A percentile compares a stretch with the other conserved stretches of the same genome.
Conservation (phyloP, 139 green algal species). For the Chlorella ohadii region DNA sequence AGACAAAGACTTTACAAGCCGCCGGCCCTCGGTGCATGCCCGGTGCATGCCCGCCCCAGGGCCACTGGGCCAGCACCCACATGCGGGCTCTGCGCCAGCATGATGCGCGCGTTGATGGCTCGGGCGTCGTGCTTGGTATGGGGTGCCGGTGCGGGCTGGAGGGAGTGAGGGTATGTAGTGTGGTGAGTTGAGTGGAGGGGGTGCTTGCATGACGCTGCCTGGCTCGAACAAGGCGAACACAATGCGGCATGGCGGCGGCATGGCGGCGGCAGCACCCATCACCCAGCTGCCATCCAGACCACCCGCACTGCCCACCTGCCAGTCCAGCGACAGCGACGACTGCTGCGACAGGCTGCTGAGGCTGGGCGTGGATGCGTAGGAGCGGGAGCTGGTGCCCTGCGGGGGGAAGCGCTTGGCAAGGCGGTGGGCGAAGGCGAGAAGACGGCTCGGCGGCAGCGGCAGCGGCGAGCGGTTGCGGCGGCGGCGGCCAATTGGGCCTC, state of each 20-base stretch:
- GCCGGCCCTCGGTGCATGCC: not conserved
- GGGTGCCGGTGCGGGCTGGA: not conserved
- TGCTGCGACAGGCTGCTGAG: not conserved
- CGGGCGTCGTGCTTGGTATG: not conserved
- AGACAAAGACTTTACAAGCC: no score
- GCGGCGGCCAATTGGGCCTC: not conserved
- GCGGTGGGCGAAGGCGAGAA: no score
- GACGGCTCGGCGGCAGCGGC: no score
- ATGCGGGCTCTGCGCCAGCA: not conserved
- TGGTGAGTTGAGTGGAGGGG: not conserved
- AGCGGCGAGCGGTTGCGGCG: not conserved
- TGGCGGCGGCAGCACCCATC: no score
- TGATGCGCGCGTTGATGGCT: not conserved
- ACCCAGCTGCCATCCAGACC: no score
- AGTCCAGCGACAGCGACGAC: not conserved
- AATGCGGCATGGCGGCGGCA: no score
- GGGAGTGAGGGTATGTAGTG: not conserved
- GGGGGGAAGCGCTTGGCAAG: no score
- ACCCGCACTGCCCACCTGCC: no score
- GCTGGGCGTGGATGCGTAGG: not conserved
- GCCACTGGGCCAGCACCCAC: not conserved
- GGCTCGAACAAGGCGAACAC: no score
- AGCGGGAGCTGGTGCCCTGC: not conserved
- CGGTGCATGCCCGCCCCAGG: no score
- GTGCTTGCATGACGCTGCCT: not conserved